These are phyloP conservation scores for Tulasnella sp. DNA, from an alignment of 768 basidiomycete species.

Conservation along the genomic window DNA sequence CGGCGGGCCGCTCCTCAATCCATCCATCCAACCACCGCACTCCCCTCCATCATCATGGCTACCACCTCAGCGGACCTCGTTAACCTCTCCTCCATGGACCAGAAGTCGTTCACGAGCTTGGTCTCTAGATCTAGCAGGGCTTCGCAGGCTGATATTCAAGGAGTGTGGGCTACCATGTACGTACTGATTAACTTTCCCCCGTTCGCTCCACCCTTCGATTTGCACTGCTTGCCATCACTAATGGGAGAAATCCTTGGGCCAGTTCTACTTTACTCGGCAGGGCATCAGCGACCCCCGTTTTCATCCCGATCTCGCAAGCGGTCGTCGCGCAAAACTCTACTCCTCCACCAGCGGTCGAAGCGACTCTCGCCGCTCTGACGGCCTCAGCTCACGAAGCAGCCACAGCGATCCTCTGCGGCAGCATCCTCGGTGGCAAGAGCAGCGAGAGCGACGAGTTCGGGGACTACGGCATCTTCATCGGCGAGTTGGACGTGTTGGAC, in stretches of 20 bases:
- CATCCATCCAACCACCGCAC: too few species aligned
- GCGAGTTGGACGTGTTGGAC: not conserved
- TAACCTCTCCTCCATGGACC: conserved; percentile 1
- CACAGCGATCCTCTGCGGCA: conserved; percentile 12
- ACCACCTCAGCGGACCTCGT: conserved; percentile 3
- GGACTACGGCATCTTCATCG: conserved; percentile 20
- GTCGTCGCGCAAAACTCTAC: conserved; percentile 8
- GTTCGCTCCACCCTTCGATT: not conserved
- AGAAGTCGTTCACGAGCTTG: conserved; percentile 19
- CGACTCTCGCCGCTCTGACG: not conserved
- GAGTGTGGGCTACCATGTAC: conserved; percentile 16
- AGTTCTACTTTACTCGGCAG: conserved; percentile 1
- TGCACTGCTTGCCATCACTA: not conserved
- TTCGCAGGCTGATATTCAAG: conserved; percentile 14
- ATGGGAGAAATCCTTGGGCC: not conserved
- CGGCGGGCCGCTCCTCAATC: not conserved
- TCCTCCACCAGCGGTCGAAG: not conserved
- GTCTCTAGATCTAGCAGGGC: conserved; percentile 5
- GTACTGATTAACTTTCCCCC: not conserved
- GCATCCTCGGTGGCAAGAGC: conserved; percentile 21
- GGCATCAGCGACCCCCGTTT: not conserved
- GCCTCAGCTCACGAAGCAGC: conserved; percentile 18
- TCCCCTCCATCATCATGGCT: not conserved
- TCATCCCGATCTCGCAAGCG: conserved; percentile 21
- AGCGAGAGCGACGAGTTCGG: conserved; percentile 25